These are phyloP conservation scores for Chaetomium strumarium DNA, from an alignment of 2,329 filamentous ascomycete genomes.

Conservation along the genomic window DNA sequence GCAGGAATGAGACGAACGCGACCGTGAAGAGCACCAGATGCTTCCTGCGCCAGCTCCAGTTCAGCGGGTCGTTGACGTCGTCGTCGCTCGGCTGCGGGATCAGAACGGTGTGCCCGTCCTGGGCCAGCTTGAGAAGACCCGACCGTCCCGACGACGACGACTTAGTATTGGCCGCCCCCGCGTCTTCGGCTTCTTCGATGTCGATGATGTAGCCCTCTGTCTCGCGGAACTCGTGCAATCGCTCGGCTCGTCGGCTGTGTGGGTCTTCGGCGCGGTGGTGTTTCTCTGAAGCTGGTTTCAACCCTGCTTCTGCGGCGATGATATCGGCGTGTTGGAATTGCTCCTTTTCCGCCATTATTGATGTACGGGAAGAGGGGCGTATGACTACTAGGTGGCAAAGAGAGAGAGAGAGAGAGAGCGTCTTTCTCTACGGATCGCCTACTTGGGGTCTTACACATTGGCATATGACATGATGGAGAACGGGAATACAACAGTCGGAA, in stretches of 20 bases:
- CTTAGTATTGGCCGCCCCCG: no score
- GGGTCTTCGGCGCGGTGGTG: neutral
- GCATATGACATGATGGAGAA: no score
- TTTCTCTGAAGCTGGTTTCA: neutral
- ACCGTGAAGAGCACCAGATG: constrained; percentile 44
- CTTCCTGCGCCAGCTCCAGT: constrained; percentile 47
- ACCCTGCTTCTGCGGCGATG: neutral
- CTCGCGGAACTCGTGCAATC: constrained; percentile 33
- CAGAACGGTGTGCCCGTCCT: constrained; percentile 40
- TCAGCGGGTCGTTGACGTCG: constrained; percentile 47
- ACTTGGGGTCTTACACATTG: no score
- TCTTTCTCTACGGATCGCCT: no score
- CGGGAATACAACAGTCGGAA: no score
- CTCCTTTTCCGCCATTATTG: neutral
- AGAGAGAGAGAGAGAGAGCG: neutral
- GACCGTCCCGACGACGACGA: no score
- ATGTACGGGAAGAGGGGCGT: neutral
- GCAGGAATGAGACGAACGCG: constrained; percentile 40
- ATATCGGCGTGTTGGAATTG: neutral
- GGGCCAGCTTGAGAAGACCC: constrained; percentile 33
- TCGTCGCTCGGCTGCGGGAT: constrained; percentile 49
- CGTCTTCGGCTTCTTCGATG: constrained; percentile 28
- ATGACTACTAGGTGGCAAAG: neutral
- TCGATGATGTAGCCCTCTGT: constrained; percentile 35
- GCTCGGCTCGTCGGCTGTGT: constrained; percentile 10